Evolutionary conservation across 306 rosid genomes (phyloP).

Genomic region (Fragaria ananassa): DNA sequence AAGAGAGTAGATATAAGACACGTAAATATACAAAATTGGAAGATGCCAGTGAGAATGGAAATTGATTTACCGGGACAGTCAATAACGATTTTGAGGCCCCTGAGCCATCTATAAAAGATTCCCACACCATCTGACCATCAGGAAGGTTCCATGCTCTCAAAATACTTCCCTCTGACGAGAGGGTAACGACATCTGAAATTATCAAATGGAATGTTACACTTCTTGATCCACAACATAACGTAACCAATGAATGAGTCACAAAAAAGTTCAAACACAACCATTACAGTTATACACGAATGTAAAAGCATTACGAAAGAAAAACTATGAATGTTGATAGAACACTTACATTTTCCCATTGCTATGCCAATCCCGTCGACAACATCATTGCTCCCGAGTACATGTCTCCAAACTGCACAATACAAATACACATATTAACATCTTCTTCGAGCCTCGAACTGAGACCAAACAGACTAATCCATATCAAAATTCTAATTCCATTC

Average conservation of each 20-base stretch:
- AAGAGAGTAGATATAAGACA: not conserved
- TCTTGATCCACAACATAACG: not conserved
- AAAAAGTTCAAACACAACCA: not conserved
- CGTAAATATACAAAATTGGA: not conserved
- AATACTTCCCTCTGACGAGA: slow-evolving; percentile 75
- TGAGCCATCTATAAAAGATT: slow-evolving; percentile 65
- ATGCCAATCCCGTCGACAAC: slow-evolving; percentile 67
- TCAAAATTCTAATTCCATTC: not conserved
- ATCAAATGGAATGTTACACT: slow-evolving; percentile 19
- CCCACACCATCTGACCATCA: slow-evolving; percentile 99
- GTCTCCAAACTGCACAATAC: slow-evolving; percentile 95
- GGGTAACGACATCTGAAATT: slow-evolving; percentile 81
- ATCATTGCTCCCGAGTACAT: slow-evolving; percentile 69
- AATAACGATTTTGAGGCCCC: slow-evolving; percentile 62
- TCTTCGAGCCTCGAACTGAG: not conserved
- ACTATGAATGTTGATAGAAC: slow-evolving; percentile 8
- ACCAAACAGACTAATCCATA: not conserved
- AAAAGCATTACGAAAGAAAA: not conserved
- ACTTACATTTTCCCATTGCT: slow-evolving; percentile 89
- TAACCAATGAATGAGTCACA: not conserved
- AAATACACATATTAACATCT: slow-evolving; percentile 31
- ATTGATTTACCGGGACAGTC: slow-evolving; percentile 44
- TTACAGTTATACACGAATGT: not conserved
- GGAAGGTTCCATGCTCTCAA: slow-evolving; percentile 98
- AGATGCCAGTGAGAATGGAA: slow-evolving; percentile 8